Percentiles rank a stretch among this genome's conserved stretches.
Conservation (phyloP, 192 early-diverging fungal genomes). For the Backusella tarrabulga region DNA sequence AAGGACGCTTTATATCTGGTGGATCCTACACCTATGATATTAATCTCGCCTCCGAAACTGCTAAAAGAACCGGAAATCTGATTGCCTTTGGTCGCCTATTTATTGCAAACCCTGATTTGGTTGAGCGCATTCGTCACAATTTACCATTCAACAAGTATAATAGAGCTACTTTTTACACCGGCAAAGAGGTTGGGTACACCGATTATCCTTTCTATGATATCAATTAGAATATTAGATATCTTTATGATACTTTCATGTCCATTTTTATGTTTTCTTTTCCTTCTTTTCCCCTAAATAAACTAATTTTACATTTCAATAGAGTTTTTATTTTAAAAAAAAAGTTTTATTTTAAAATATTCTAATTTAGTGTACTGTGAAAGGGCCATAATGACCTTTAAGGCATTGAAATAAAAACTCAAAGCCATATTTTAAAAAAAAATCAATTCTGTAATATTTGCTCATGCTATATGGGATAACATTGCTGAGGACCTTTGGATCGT, state of each 20-base stretch:
- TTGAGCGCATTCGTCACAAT: background rate
- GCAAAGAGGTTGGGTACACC: background rate
- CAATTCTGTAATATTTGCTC: no score
- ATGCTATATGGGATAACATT: no score
- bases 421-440: no score
- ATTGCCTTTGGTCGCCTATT: conserved; percentile 1
- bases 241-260: background rate
- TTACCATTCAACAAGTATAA: background rate
- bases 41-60: background rate
- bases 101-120: conserved; percentile 6
- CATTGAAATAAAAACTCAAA: no score
- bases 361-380: no score
- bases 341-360: no score
- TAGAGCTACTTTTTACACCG: background rate
- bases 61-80: conserved; percentile 11
- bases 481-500: no score
- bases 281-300: no score
- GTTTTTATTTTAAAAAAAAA: no score
- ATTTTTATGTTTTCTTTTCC: background rate
- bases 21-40: conserved; percentile 20
- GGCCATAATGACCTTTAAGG: no score
- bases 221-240: background rate
- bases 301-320: no score
- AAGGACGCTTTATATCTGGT: conserved; percentile 18
- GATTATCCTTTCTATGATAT: conserved; percentile 2